Base-by-base conservation (phyloP, 805 yeast genomes). In the Candida dajiaensis region DNA sequence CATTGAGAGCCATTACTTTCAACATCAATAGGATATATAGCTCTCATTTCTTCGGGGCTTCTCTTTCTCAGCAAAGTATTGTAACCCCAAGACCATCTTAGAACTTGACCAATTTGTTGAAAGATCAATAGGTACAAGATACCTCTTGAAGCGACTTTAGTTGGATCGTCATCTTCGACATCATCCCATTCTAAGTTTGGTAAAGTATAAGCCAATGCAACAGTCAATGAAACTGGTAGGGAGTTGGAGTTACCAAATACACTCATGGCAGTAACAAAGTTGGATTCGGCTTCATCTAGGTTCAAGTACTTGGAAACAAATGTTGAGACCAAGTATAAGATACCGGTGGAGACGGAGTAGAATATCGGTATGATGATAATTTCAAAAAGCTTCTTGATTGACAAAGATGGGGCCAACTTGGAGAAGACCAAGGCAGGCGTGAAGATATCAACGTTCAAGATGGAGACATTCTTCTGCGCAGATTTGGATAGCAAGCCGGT, bases 171-270 rank as follows among this genome's bases (percentile, higher is more conserved):
- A 58, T 78, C 76, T 9, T 74, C 77, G 37, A 85, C 70, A 50
- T 81, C 84, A 47, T 81, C 86, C 95, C 95, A 85, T 42, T 80
- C 75, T 49, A 85, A 70, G 51, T 81, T 79, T 3, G 94, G 95
- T 49, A 85, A 69, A 0, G 92, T 81, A 60, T 82, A 83, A 1
- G 90, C 81, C 52, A 85, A 70, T 1, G 95, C 83, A 47, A 94
- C 70, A 1, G 94, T 85, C 53, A 94, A 73, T 0, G 97, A 89
- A 2, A 92, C 98, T 0, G 99, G 98, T 46, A 92, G 75, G 11
- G 96, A 86, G 70, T 92, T 92, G 39, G 96, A 88, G 67, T 92
- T 94, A 44, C 97, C 98, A 67, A 92, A 92, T 6, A 90, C 96
- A 3, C 94, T 89, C 95, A 94, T 94, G 2, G 97, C 98, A 20